phyloP scores from a whole-genome alignment of 1,139 yeast genomes.

The Candida sojae region DNA sequence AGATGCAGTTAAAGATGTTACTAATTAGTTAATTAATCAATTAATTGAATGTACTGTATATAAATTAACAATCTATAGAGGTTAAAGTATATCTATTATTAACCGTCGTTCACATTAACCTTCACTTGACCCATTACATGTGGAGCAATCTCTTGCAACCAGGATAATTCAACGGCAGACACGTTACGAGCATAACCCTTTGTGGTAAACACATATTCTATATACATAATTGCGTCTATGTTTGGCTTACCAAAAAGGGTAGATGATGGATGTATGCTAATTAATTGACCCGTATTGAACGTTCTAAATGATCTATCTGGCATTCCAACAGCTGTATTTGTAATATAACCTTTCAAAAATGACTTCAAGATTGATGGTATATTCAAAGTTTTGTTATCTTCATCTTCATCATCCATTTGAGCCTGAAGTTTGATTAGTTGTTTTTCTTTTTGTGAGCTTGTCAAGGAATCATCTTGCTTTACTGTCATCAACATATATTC shows the following conservation, averaged over 20 bases:
- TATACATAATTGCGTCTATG: slow-evolving; percentile 87
- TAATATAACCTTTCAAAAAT: slow-evolving; percentile 77
- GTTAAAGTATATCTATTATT: background rate
- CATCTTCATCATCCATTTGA: slow-evolving; percentile 30
- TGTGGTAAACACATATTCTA: slow-evolving; percentile 90
- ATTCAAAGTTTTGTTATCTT: slow-evolving; percentile 36
- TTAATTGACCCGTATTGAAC: slow-evolving; percentile 72
- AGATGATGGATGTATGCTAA: slow-evolving; percentile 92
- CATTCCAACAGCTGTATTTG: slow-evolving; percentile 90
- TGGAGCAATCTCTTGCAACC: slow-evolving; percentile 88
- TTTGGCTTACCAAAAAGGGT: slow-evolving; percentile 76
- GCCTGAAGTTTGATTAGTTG: slow-evolving; percentile 27
- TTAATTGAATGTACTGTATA: background rate
- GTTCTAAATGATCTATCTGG: slow-evolving; percentile 94
- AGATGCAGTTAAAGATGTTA: slow-evolving; percentile 26
- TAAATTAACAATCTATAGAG: background rate
- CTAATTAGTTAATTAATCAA: background rate
- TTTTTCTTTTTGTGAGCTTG: slow-evolving; percentile 26
- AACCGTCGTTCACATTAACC: slow-evolving; percentile 18
- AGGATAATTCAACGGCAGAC: slow-evolving; percentile 75
- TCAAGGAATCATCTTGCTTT: slow-evolving; percentile 37
- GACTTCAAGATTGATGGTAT: slow-evolving; percentile 68
- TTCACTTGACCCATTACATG: slow-evolving; percentile 54
- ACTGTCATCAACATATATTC: slow-evolving; percentile 63
- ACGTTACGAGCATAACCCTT: slow-evolving; percentile 92